Conservation (phyloP, 352 stramenopile species). For the Thraustochytrium striatum region DNA sequence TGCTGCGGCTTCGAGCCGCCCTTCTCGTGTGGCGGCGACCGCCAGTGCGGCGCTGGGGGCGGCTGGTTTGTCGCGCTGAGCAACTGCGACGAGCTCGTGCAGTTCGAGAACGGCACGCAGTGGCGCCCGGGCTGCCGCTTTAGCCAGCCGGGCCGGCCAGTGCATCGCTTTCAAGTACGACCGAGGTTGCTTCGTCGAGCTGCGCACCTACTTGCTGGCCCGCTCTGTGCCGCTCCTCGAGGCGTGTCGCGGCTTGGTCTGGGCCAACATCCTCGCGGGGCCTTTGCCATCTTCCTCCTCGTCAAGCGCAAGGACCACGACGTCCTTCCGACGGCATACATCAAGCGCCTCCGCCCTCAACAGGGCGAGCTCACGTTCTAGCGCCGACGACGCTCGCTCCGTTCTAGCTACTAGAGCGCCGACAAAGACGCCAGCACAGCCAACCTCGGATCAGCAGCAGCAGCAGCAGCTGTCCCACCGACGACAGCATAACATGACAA, state of each 20-base stretch:
- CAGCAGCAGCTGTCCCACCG: too few species aligned
- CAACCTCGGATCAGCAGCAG: too few species aligned
- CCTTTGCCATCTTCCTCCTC: background rate
- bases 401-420: too few species aligned
- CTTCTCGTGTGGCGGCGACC: background rate
- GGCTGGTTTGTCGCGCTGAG: constrained; percentile 4
- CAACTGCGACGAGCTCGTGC: background rate
- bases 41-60: background rate
- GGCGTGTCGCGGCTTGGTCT: background rate
- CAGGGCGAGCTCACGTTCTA: too few species aligned
- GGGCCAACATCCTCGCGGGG: background rate
- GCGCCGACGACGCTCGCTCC: too few species aligned
- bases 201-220: background rate
- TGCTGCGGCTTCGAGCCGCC: constrained; percentile 41
- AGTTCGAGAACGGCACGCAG: background rate
- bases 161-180: constrained; percentile 23
- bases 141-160: background rate
- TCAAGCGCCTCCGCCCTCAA: background rate
- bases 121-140: constrained; percentile 11
- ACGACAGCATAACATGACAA: too few species aligned
- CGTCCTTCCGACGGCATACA: constrained; percentile 30
- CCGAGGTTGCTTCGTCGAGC: constrained; percentile 10
- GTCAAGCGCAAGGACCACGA: constrained; percentile 40
- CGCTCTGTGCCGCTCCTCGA: background rate
- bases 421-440: too few species aligned